phyloP scores from a whole-genome alignment of 2,329 filamentous ascomycete species.

The Coniochaeta sp. region DNA sequence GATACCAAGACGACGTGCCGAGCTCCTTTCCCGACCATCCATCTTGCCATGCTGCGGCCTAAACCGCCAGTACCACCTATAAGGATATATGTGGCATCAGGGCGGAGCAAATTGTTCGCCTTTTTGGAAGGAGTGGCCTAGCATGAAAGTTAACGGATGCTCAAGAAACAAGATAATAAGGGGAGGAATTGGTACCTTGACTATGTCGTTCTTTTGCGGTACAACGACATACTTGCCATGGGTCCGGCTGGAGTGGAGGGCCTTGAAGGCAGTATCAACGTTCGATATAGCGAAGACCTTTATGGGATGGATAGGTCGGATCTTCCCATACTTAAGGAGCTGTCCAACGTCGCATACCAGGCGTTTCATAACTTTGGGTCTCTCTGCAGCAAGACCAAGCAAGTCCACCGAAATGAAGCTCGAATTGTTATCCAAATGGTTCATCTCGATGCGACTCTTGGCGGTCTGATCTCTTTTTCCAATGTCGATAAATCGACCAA shows the following conservation, averaged over 20 bases:
- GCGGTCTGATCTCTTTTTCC: conserved; percentile 29
- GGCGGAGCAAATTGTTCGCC: conserved; percentile 25
- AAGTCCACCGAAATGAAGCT: conserved; percentile 39
- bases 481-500: conserved; percentile 39
- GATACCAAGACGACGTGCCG: conserved; percentile 40
- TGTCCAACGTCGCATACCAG: conserved; percentile 28
- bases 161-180: background rate
- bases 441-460: conserved; percentile 38
- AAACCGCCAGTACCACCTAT: conserved; percentile 46
- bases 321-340: conserved; percentile 23
- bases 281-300: conserved; percentile 27
- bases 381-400: conserved; percentile 32
- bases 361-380: conserved; percentile 30
- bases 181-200: conserved; percentile 24
- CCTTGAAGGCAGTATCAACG: conserved; percentile 28
- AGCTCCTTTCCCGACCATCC: conserved; percentile 42
- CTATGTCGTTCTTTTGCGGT: conserved; percentile 30
- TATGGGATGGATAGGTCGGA: conserved; percentile 28
- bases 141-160: conserved; percentile 7
- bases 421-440: conserved; percentile 38
- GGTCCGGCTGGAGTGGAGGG: conserved; percentile 24
- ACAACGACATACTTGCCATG: conserved; percentile 37
- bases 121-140: conserved; percentile 26
- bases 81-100: conserved; percentile 40
- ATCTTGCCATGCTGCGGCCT: conserved; percentile 38